A percentile compares a stretch with the other conserved stretches of the same genome.
Evolutionary conservation across 148 eudicot species (phyloP).

Genomic region (Euryodendron excelsum): DNA sequence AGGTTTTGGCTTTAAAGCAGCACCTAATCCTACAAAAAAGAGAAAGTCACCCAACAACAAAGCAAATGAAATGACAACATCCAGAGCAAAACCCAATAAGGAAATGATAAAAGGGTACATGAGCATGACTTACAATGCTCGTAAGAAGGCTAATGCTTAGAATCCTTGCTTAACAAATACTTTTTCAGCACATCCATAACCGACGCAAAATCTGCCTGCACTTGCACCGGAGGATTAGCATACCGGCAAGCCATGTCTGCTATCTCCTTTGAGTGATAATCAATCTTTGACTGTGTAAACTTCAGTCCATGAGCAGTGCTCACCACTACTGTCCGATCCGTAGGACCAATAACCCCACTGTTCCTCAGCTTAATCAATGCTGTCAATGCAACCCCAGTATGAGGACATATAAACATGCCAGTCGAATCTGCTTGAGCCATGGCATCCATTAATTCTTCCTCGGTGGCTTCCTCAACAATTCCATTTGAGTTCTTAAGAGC

Average conservation of each 20-base stretch:
- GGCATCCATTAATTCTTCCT: constrained; percentile 94
- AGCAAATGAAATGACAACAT: background rate
- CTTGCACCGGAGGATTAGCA: constrained; percentile 81
- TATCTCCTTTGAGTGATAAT: constrained; percentile 68
- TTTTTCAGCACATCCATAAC: constrained; percentile 87
- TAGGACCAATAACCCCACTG: constrained; percentile 52
- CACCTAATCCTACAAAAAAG: constrained; percentile 2
- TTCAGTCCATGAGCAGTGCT: constrained; percentile 13
- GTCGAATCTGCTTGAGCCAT: constrained; percentile 95
- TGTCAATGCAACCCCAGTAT: constrained; percentile 86
- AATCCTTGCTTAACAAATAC: constrained; percentile 44
- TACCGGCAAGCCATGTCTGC: constrained; percentile 64
- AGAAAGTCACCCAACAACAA: background rate
- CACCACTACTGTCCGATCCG: constrained; percentile 15
- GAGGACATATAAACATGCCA: constrained; percentile 95
- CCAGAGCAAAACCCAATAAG: too few relatives aligned
- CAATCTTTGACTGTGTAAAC: constrained; percentile 15
- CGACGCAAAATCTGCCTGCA: constrained; percentile 80
- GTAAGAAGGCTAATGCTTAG: constrained; percentile 1
- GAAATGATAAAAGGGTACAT: background rate
- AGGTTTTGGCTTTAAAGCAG: background rate
- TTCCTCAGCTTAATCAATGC: constrained; percentile 73
- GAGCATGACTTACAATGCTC: background rate
- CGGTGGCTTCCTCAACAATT: constrained; percentile 91
- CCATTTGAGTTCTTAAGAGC: constrained; percentile 69